phyloP scores from a whole-genome alignment of 2,329 filamentous ascomycete species.

The Trichoderma atroviride region DNA sequence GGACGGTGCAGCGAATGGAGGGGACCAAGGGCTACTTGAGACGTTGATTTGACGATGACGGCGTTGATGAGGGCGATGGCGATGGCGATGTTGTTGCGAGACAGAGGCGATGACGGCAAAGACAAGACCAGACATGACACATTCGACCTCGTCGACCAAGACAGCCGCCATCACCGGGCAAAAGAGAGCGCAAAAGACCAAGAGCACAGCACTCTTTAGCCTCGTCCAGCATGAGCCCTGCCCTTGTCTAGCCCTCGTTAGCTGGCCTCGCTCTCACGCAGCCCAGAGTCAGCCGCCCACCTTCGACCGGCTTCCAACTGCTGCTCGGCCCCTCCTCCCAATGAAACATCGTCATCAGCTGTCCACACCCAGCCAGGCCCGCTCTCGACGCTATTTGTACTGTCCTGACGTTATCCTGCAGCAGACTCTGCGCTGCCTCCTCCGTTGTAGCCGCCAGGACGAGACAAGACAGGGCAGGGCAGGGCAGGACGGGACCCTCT shows the following conservation, averaged over 20 bases:
- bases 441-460: constrained; percentile 3
- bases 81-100: not conserved
- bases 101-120: not conserved
- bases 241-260: constrained; percentile 18
- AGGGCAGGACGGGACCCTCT: not conserved
- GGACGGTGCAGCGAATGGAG: not conserved
- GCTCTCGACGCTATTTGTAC: constrained; percentile 21
- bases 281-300: constrained; percentile 19
- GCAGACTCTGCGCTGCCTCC: not conserved
- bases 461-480: not conserved
- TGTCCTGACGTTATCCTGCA: constrained; percentile 27
- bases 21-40: not conserved
- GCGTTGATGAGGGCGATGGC: not conserved
- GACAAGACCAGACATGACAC: not conserved
- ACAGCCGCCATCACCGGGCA: not conserved
- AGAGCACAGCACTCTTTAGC: not conserved
- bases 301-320: constrained; percentile 1
- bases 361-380: constrained; percentile 18
- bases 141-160: not conserved
- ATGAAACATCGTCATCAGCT: constrained; percentile 26
- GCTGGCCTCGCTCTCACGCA: constrained; percentile 6
- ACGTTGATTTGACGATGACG: not conserved
- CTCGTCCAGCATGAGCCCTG: constrained; percentile 3
- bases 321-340: constrained; percentile 3
- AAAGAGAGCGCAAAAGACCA: not conserved